phyloP scores from a whole-genome alignment of 164 flowering plant genomes.

The Stephania cephalantha region DNA sequence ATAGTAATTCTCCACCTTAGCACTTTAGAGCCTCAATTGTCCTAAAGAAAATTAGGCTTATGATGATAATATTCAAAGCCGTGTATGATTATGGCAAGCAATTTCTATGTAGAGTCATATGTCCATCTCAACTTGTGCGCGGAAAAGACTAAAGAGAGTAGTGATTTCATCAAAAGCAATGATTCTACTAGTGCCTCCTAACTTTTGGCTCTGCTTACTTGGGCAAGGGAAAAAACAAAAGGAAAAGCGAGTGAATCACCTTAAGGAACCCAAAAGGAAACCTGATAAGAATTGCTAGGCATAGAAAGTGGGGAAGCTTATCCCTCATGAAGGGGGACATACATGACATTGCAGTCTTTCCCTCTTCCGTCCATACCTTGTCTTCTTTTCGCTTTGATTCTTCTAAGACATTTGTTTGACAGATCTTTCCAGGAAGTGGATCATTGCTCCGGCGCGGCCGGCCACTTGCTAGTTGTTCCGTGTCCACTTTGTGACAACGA shows the following conservation, averaged over 20 bases:
- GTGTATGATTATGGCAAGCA: background rate
- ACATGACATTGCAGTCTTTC: background rate
- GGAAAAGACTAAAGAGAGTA: background rate
- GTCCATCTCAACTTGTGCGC: background rate
- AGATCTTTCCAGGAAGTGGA: background rate
- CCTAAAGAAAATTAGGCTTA: background rate
- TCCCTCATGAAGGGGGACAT: background rate
- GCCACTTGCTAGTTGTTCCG: too few relatives aligned
- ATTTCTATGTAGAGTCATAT: background rate
- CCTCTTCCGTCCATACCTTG: background rate
- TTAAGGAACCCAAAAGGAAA: background rate
- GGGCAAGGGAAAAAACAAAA: background rate
- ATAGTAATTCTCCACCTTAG: background rate
- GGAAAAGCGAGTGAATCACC: background rate
- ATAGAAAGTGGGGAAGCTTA: background rate
- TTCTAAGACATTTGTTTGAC: background rate
- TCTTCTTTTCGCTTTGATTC: background rate
- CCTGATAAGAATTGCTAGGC: background rate
- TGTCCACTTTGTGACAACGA: background rate
- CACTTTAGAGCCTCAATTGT: background rate
- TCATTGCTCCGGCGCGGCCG: background rate
- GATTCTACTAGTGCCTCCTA: background rate
- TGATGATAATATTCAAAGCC: background rate
- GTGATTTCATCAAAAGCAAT: background rate
- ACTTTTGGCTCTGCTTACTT: background rate